Evolutionary conservation across 148 eudicot genomes (phyloP), one percentile per base, ranked within the genome.

Genomic region (Heliosperma pusillum): DNA sequence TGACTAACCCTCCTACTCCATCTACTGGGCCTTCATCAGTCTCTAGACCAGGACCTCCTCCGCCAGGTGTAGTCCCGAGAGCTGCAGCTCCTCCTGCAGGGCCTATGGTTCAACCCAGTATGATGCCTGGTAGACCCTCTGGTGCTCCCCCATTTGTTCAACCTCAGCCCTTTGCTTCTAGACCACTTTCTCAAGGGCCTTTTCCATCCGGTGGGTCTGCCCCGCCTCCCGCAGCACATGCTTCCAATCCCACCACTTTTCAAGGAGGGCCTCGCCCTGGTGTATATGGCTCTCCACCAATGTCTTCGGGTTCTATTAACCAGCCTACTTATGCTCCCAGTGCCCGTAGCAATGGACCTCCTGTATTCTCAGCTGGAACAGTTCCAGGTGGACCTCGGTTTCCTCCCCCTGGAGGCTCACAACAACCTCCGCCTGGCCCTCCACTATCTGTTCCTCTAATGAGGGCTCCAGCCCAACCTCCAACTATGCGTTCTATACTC

Each of bases 41-140:
- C 27, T 57, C 86, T 50, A 90, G 91, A 67, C 97, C 97, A 10
- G 89, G 91, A 12, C 86, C 88, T 27, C 93, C 91, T 9, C 93
- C 97, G 13, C 88, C 97, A 7, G 97, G 97, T 80, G 95, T 72
- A 36, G 75, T 86, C 78, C 88, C 90, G 1, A 85, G 96, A 79
- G 82, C 87, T 71, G 71, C 79, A 10, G 82, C 71, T 33, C 83
- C 85, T 70, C 87, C 87, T 60, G 30, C 83, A 71, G 88, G 82
- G 45, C 86, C 89, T 42, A 71, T 80, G 80, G 68, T 79, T 66
- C 87, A 88, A 55, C 85, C 89, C 20, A 86, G 83, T 70, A 66
- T 82, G 56, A 76, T 73, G 57, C 80, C 80, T 70, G 78, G 77
- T 78, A 82, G 90, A 81, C 90, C 91, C 12, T 76, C 83, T 70